Evolutionary conservation across 2,329 filamentous ascomycete species (phyloP).

Genomic region (Ophiostoma sp.): DNA sequence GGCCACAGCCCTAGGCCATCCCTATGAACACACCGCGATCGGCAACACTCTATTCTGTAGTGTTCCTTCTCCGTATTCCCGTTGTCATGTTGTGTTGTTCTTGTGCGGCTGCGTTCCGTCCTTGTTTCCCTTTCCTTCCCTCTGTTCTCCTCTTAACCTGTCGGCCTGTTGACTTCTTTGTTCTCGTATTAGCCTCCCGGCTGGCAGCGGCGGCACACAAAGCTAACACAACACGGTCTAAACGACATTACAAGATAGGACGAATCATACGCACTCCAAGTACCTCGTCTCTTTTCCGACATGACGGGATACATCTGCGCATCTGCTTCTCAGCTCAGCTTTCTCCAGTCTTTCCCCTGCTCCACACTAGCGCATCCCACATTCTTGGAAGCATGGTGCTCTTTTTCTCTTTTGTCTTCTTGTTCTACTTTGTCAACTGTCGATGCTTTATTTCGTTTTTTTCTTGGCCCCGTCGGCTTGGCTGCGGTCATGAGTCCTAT

Average conservation of each 20-base stretch:
- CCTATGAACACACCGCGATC: not conserved
- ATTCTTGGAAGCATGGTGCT: not conserved
- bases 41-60: not conserved
- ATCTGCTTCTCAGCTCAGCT: not conserved
- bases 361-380: not conserved
- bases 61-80: not conserved
- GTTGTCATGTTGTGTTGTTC: not conserved
- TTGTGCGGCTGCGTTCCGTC: not conserved
- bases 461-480: not conserved
- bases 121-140: not conserved
- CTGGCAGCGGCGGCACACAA: not conserved
- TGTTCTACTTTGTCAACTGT: not conserved
- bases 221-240: not conserved
- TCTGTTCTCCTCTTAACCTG: not conserved
- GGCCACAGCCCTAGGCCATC: constrained; percentile 1
- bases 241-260: not conserved
- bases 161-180: no score
- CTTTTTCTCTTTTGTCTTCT: not conserved
- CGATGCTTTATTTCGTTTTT: not conserved
- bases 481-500: not conserved
- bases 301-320: not conserved
- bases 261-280: not conserved
- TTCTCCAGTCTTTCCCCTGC: not conserved
- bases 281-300: not conserved
- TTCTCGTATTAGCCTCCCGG: not conserved